A percentile compares a stretch with the other conserved stretches of the same genome.
phyloP scores from a whole-genome alignment of 2,329 filamentous ascomycete genomes.

The Neofusicoccum sp. region DNA sequence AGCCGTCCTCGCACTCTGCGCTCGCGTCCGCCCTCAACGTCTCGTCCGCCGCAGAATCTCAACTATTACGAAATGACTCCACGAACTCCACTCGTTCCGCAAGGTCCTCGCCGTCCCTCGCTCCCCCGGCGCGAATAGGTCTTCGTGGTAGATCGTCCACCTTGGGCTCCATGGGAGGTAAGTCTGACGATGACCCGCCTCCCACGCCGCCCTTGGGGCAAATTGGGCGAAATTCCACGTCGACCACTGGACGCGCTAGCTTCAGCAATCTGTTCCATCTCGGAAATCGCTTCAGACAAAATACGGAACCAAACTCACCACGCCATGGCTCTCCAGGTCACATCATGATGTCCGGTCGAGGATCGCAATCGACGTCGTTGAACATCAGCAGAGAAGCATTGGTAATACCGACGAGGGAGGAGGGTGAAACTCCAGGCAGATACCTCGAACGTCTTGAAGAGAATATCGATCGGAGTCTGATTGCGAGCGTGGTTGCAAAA shows the following conservation, averaged over 20 bases:
- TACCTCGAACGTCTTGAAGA: constrained; percentile 85
- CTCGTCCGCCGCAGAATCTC: constrained; percentile 38
- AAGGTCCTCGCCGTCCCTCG: constrained; percentile 55
- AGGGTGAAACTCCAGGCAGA: constrained; percentile 85
- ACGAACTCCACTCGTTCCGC: constrained; percentile 65
- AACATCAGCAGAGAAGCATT: constrained; percentile 70
- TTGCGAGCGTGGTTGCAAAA: constrained; percentile 83
- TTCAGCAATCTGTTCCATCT: constrained; percentile 85
- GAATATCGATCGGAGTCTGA: constrained; percentile 73
- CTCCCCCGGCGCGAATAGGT: constrained; percentile 58
- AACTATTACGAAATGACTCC: constrained; percentile 60
- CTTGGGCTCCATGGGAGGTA: constrained; percentile 74
- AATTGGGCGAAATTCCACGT: constrained; percentile 70
- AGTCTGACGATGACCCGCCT: constrained; percentile 68
- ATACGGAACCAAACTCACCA: constrained; percentile 66
- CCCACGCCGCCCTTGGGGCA: constrained; percentile 48
- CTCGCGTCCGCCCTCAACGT: constrained; percentile 35
- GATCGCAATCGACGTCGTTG: constrained; percentile 80
- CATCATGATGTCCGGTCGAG: constrained; percentile 67
- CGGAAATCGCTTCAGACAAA: constrained; percentile 72
- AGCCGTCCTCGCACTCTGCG: constrained; percentile 53
- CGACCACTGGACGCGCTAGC: constrained; percentile 82
- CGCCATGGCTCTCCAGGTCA: constrained; percentile 58
- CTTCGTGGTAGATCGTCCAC: constrained; percentile 82
- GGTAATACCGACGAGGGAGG: constrained; percentile 72